Conservation (phyloP, 192 early-diverging fungal species). For the Podila minutissima region DNA sequence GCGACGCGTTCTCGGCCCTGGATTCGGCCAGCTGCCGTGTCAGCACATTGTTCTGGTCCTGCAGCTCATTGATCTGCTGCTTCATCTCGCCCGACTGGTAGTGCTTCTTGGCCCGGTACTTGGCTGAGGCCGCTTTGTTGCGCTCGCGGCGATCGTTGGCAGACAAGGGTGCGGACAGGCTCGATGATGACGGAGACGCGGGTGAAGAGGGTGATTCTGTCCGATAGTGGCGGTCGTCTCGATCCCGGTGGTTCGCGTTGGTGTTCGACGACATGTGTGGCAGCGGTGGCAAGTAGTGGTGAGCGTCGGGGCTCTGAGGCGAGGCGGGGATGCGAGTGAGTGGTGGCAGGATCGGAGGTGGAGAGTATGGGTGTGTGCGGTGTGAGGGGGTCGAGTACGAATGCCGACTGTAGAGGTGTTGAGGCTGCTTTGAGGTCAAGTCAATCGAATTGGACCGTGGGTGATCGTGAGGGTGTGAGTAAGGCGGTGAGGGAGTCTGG, state of each 20-base stretch:
- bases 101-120: constrained; percentile 70
- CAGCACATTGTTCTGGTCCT: constrained; percentile 57
- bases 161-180: constrained; percentile 42
- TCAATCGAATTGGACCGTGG: constrained; percentile 30
- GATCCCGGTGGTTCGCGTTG: background rate
- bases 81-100: constrained; percentile 66
- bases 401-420: constrained; percentile 7
- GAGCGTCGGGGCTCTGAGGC: constrained; percentile 24
- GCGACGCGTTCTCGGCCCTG: constrained; percentile 55
- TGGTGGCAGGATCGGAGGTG: constrained; percentile 27
- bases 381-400: constrained; percentile 24
- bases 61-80: constrained; percentile 49
- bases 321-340: constrained; percentile 25
- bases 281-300: constrained; percentile 12
- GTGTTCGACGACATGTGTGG: too few species aligned
- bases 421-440: constrained; percentile 11
- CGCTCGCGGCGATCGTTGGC: constrained; percentile 61
- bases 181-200: constrained; percentile 11
- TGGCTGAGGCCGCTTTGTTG: constrained; percentile 70
- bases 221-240: constrained; percentile 15
- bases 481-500: constrained; percentile 38
- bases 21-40: constrained; percentile 58
- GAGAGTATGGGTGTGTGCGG: constrained; percentile 30
- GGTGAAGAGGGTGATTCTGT: constrained; percentile 14
- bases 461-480: constrained; percentile 12